Evolutionary conservation across 768 basidiomycete genomes (phyloP).

Genomic region (Serendipita indica): DNA sequence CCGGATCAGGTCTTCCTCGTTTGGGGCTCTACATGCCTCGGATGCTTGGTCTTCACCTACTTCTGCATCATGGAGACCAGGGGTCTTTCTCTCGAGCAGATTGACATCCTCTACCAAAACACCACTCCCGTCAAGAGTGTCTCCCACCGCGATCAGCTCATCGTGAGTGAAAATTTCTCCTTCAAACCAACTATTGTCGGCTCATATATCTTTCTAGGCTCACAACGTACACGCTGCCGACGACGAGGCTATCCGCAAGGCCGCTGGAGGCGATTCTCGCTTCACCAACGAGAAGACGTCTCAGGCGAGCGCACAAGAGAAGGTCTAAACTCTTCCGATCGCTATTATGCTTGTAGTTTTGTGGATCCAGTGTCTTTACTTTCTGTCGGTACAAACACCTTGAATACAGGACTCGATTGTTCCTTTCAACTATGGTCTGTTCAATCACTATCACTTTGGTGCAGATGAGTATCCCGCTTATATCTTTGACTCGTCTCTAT

Average conservation of each 20-base stretch:
- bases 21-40: conserved; percentile 55
- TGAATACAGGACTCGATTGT: no score
- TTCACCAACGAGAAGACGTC: not conserved
- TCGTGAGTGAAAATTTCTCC: no score
- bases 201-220: no score
- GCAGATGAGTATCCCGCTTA: not conserved
- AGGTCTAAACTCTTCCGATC: not conserved
- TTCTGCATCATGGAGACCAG: conserved; percentile 66
- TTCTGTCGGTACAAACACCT: not conserved
- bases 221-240: conserved; percentile 9
- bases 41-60: conserved; percentile 62
- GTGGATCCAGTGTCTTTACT: not conserved
- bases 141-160: conserved; percentile 18
- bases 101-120: conserved; percentile 64
- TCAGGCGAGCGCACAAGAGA: not conserved
- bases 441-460: no score
- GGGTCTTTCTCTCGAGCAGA: conserved; percentile 71
- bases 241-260: not conserved
- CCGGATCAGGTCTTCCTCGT: conserved; percentile 32
- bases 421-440: no score
- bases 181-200: no score
- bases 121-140: conserved; percentile 39
- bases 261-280: not conserved
- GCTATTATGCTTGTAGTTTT: not conserved
- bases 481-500: not conserved